Conservation (phyloP, 805 yeast species). For the Kluyveromyces starmeri region DNA sequence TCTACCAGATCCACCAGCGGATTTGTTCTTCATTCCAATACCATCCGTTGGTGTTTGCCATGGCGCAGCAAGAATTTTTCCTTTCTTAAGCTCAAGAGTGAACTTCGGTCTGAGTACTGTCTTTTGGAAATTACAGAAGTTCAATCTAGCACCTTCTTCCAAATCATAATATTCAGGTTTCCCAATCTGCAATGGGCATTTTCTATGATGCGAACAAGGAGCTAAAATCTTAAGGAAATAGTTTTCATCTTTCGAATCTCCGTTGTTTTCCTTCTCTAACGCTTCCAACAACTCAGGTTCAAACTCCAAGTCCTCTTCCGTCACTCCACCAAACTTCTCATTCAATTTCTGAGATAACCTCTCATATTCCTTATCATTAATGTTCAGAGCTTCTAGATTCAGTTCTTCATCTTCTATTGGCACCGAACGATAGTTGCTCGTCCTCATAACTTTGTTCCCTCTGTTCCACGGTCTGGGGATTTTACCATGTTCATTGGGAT, state of each 20-base stretch:
- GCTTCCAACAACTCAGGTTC: constrained; percentile 33
- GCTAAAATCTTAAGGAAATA: constrained; percentile 64
- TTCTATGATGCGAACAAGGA: constrained; percentile 84
- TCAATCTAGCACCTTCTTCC: constrained; percentile 47
- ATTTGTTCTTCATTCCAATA: constrained; percentile 35
- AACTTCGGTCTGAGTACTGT: constrained; percentile 70
- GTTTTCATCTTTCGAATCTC: constrained; percentile 24
- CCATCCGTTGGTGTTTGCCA: constrained; percentile 59
- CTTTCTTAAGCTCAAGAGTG: constrained; percentile 77
- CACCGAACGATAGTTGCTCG: constrained; percentile 1
- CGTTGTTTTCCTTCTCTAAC: constrained; percentile 10
- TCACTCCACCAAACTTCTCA: constrained; percentile 34
- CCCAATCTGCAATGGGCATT: constrained; percentile 77
- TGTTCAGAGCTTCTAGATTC: not conserved
- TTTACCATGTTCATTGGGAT: constrained; percentile 45
- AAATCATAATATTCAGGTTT: constrained; percentile 58
- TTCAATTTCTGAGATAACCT: constrained; percentile 10
- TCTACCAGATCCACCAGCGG: constrained; percentile 67
- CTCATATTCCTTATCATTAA: constrained; percentile 2
- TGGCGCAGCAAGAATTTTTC: constrained; percentile 57
- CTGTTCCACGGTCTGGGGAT: constrained; percentile 61
- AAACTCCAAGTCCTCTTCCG: constrained; percentile 38
- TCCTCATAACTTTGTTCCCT: constrained; percentile 23
- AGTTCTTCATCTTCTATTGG: constrained; percentile 1
- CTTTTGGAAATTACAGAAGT: constrained; percentile 69